A percentile compares a stretch with the other conserved stretches of the same genome.
phyloP scores from a whole-genome alignment of 2,329 filamentous ascomycete species.

The Verticillium alfalfae region DNA sequence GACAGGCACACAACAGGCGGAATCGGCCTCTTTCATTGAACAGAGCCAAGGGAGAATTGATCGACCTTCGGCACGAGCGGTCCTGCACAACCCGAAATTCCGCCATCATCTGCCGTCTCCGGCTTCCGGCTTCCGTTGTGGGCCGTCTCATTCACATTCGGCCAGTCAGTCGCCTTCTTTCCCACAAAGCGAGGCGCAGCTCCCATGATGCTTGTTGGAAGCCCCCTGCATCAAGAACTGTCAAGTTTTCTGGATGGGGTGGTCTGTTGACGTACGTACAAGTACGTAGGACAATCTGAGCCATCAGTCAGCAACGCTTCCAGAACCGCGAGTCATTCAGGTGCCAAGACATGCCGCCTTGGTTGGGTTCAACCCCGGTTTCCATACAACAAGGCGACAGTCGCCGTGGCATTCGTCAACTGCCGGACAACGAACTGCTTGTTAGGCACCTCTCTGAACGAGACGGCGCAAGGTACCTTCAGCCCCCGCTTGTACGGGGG shows the following conservation, averaged over 20 bases:
- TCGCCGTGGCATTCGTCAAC: not conserved
- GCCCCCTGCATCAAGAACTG: not conserved
- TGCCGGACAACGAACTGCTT: not conserved
- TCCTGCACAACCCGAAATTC: not conserved
- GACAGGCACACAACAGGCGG: no score
- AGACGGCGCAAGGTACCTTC: not conserved
- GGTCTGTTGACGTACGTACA: not conserved
- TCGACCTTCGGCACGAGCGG: not conserved
- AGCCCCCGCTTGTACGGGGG: not conserved
- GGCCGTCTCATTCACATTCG: not conserved
- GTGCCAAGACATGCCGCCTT: not conserved
- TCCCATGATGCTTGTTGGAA: not conserved
- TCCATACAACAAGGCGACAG: not conserved
- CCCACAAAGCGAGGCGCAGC: not conserved
- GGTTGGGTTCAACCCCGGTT: not conserved
- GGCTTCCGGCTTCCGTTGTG: not conserved
- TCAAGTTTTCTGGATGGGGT: not conserved
- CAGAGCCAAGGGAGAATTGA: not conserved
- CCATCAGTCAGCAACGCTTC: not conserved
- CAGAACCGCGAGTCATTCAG: not conserved
- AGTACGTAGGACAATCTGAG: not conserved
- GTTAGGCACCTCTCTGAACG: not conserved
- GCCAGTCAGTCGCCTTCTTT: not conserved
- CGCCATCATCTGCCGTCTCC: not conserved
- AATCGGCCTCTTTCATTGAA: no score